phyloP scores from a whole-genome alignment of 129 eudicot genomes.

The Logfia minima region DNA sequence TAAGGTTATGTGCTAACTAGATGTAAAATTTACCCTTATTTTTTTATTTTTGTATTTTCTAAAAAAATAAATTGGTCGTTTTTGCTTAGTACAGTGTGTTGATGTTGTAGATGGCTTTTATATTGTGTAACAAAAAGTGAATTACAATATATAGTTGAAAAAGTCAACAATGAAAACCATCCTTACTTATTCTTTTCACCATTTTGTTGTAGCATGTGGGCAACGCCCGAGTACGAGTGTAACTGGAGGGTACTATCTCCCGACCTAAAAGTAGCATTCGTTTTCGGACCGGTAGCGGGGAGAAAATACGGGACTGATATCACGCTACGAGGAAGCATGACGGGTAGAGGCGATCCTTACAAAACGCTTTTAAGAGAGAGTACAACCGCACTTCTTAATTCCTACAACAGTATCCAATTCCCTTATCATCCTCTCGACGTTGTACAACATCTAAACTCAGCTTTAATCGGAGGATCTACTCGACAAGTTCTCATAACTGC shows the following conservation, averaged over 20 bases:
- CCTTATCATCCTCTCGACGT: constrained; percentile 63
- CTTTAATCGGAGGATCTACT: constrained; percentile 56
- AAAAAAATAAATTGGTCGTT: too few species aligned
- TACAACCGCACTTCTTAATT: constrained; percentile 80
- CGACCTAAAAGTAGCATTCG: constrained; percentile 61
- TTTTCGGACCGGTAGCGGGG: constrained; percentile 72
- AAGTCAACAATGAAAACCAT: background rate
- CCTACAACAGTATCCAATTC: constrained; percentile 66
- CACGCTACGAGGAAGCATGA: constrained; percentile 54
- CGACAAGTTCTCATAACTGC: constrained; percentile 67
- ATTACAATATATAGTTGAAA: background rate
- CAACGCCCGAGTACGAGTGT: constrained; percentile 73
- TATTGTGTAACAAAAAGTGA: background rate
- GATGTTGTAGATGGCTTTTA: background rate
- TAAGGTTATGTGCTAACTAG: too few species aligned
- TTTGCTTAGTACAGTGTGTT: background rate
- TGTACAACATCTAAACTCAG: constrained; percentile 45
- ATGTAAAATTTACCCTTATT: too few species aligned
- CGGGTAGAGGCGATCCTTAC: constrained; percentile 76
- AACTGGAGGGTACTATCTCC: constrained; percentile 72
- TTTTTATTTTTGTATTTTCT: too few species aligned
- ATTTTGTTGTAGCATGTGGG: constrained; percentile 47
- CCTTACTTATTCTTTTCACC: background rate
- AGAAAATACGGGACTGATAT: constrained; percentile 63
- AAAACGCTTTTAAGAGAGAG: constrained; percentile 78